Conservation (phyloP, 1,139 yeast genomes). For the Hyphopichia fennica region DNA sequence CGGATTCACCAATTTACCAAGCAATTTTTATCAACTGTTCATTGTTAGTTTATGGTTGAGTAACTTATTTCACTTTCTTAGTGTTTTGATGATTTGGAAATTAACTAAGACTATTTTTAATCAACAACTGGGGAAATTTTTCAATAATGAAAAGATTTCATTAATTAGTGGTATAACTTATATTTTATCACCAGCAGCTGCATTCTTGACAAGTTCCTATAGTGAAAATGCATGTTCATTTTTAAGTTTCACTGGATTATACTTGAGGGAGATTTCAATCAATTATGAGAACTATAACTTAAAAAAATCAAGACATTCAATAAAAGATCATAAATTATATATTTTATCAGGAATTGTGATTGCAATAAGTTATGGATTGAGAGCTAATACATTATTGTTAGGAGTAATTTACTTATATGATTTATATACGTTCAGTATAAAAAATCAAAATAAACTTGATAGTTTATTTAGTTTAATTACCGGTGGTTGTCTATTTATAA, state of each 20-base stretch:
- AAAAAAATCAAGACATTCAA: slow-evolving; percentile 12
- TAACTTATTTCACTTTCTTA: not conserved
- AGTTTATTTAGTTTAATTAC: slow-evolving; percentile 39
- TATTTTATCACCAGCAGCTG: slow-evolving; percentile 74
- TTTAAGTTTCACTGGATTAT: slow-evolving; percentile 61
- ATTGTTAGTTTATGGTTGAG: slow-evolving; percentile 1
- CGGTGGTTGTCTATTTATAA: slow-evolving; percentile 53
- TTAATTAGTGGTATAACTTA: slow-evolving; percentile 32
- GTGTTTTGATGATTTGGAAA: slow-evolving; percentile 4
- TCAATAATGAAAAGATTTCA: slow-evolving; percentile 10
- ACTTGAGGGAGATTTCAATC: slow-evolving; percentile 45
- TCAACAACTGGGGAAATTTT: slow-evolving; percentile 13
- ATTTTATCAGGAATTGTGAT: slow-evolving; percentile 59
- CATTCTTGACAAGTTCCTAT: slow-evolving; percentile 74
- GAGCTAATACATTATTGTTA: slow-evolving; percentile 76
- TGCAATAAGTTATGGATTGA: slow-evolving; percentile 56
- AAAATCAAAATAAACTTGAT: slow-evolving; percentile 14
- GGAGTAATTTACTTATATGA: slow-evolving; percentile 71
- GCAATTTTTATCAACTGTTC: slow-evolving; percentile 5
- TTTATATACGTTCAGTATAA: slow-evolving; percentile 25
- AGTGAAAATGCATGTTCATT: slow-evolving; percentile 75
- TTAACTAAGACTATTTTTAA: slow-evolving; percentile 41
- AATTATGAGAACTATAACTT: slow-evolving; percentile 15
- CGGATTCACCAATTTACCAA: not conserved
- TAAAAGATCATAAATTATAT: slow-evolving; percentile 24